Evolutionary conservation across 148 eudicot species (phyloP).

Genomic region (Camellia lanceoleosa): DNA sequence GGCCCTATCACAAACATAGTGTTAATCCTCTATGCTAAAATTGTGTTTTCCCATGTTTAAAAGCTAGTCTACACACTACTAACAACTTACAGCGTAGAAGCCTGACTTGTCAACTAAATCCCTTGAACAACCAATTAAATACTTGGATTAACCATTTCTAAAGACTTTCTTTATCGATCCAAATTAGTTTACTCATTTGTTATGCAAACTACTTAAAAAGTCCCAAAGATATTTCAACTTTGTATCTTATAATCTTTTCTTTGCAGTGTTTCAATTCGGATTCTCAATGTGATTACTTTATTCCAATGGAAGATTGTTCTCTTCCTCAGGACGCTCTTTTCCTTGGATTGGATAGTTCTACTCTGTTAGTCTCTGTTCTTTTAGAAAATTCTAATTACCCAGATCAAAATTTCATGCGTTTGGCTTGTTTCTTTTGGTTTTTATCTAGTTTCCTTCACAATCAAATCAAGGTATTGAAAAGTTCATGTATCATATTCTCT

Average conservation of each 20-base stretch:
- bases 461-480: background rate
- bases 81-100: no score
- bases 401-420: background rate
- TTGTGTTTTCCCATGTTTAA: no score
- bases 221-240: background rate
- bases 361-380: conserved; percentile 46
- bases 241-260: background rate
- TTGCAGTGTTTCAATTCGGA: background rate
- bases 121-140: no score
- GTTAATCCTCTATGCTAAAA: no score
- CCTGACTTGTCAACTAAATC: no score
- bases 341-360: conserved; percentile 75
- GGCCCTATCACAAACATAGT: no score
- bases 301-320: conserved; percentile 48
- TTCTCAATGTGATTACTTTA: conserved; percentile 1
- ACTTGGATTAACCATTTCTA: no score
- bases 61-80: no score
- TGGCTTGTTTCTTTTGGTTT: background rate
- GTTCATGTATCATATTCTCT: background rate
- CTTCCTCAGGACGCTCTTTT: conserved; percentile 60
- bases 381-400: background rate
- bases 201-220: no score
- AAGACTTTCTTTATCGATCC: no score
- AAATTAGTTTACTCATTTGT: no score
- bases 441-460: background rate